Percentiles rank a stretch among this genome's conserved stretches.
phyloP scores from a whole-genome alignment of 768 basidiomycete genomes.

The Vishniacozyma victoriae region DNA sequence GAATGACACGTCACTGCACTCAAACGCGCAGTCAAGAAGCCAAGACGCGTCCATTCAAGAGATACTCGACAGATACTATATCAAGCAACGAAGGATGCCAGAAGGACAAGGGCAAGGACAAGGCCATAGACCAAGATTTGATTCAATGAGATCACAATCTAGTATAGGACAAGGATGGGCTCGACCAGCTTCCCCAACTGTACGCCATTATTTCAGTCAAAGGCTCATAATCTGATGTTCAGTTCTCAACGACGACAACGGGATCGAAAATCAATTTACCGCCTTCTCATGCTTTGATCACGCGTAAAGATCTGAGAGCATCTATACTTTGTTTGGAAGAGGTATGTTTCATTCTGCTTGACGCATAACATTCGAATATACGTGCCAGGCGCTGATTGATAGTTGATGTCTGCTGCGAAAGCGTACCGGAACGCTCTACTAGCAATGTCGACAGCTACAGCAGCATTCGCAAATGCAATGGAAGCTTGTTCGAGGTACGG shows the following conservation, averaged over 20 bases:
- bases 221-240: background rate
- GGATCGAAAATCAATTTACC: conserved; percentile 37
- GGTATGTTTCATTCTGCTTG: conserved; percentile 15
- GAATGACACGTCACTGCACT: too few species aligned
- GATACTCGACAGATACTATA: too few species aligned
- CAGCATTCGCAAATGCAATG: conserved; percentile 79
- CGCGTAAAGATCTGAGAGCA: conserved; percentile 39
- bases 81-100: too few species aligned
- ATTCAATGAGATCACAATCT: background rate
- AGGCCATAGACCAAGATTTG: background rate
- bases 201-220: background rate
- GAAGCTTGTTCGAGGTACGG: conserved; percentile 74
- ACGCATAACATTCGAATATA: background rate
- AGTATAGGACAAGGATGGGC: background rate
- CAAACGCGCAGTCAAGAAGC: too few species aligned
- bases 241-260: conserved; percentile 44
- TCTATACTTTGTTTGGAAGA: conserved; percentile 45
- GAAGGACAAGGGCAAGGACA: background rate
- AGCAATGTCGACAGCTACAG: conserved; percentile 73
- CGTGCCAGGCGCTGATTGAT: background rate
- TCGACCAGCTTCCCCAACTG: background rate
- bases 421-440: conserved; percentile 75
- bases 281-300: conserved; percentile 35
- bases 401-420: conserved; percentile 72
- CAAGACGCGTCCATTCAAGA: too few species aligned